Conservation (phyloP, 257 asterid species). For the Linaria vulgaris region DNA sequence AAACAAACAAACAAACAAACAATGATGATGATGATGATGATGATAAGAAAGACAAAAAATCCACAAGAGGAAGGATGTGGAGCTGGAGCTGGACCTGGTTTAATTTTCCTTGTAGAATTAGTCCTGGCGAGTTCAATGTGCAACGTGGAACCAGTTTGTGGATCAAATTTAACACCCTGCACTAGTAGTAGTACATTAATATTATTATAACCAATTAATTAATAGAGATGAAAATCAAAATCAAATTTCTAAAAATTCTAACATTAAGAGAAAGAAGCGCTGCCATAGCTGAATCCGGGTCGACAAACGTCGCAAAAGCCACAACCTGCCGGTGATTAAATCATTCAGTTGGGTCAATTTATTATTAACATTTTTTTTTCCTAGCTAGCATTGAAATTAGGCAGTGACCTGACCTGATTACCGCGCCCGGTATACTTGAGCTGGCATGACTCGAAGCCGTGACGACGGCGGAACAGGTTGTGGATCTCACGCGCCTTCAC, state of each 20-base stretch:
- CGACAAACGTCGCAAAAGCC: slow-evolving; percentile 91
- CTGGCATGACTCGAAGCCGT: slow-evolving; percentile 87
- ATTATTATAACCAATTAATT: too few relatives aligned
- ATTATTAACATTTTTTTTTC: too few relatives aligned
- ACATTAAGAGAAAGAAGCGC: slow-evolving; percentile 84
- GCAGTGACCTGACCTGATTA: slow-evolving; percentile 68
- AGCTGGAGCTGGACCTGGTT: slow-evolving; percentile 66
- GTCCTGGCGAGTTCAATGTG: slow-evolving; percentile 96
- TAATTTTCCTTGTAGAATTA: slow-evolving; percentile 80
- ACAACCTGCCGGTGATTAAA: slow-evolving; percentile 66
- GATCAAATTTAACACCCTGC: slow-evolving; percentile 90
- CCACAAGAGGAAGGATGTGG: too few relatives aligned
- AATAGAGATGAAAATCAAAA: neutral
- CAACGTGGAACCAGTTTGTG: slow-evolving; percentile 85
- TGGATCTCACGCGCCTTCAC: slow-evolving; percentile 98
- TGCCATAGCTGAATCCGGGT: slow-evolving; percentile 87
- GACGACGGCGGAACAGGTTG: slow-evolving; percentile 92
- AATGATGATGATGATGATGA: too few relatives aligned
- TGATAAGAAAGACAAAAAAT: too few relatives aligned
- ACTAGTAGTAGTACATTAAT: too few relatives aligned
- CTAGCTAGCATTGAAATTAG: too few relatives aligned
- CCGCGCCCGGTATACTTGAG: slow-evolving; percentile 98
- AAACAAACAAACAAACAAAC: too few relatives aligned
- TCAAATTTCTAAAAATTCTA: slow-evolving; percentile 31
- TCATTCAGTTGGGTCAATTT: neutral